Evolutionary conservation across 352 stramenopile species (phyloP).

Genomic region (Saprolegnia diclina): DNA sequence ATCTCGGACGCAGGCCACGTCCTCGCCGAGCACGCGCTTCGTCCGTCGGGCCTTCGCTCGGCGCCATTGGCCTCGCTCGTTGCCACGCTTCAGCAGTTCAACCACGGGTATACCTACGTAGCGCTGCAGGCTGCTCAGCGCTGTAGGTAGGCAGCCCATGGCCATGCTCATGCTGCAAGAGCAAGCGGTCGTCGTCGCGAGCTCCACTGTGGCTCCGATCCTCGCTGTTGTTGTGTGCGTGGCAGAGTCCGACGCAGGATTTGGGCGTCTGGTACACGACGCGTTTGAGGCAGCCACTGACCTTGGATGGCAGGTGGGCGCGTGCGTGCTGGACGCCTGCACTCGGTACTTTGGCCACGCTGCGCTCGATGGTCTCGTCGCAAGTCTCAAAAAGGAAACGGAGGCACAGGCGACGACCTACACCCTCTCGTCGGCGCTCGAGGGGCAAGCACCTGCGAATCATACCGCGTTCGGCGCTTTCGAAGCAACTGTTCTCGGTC

Average conservation of each 20-base stretch:
- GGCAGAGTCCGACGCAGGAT: neutral
- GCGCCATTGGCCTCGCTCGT: constrained; percentile 18
- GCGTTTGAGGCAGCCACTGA: neutral
- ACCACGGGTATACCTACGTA: constrained; percentile 12
- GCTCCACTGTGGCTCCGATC: neutral
- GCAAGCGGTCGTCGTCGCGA: constrained; percentile 3
- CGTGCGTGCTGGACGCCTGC: neutral
- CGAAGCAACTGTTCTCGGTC: neutral
- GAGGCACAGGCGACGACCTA: constrained; percentile 12
- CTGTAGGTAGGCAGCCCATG: constrained; percentile 6
- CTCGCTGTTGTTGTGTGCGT: neutral
- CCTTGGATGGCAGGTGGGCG: neutral
- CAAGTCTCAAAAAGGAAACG: neutral
- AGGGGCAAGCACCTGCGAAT: constrained; percentile 14
- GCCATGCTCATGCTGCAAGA: constrained; percentile 3
- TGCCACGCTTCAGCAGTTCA: constrained; percentile 25
- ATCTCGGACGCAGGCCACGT: constrained; percentile 16
- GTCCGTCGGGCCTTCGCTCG: neutral
- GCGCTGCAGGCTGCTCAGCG: too few relatives aligned
- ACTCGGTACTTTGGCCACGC: neutral
- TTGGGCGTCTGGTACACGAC: neutral
- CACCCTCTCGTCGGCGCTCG: constrained; percentile 16
- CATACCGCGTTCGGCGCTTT: neutral
- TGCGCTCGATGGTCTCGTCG: constrained; percentile 1
- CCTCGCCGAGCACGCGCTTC: neutral